Evolutionary conservation across 352 stramenopile genomes (phyloP).

Genomic region (Phytophthora agathidicida): DNA sequence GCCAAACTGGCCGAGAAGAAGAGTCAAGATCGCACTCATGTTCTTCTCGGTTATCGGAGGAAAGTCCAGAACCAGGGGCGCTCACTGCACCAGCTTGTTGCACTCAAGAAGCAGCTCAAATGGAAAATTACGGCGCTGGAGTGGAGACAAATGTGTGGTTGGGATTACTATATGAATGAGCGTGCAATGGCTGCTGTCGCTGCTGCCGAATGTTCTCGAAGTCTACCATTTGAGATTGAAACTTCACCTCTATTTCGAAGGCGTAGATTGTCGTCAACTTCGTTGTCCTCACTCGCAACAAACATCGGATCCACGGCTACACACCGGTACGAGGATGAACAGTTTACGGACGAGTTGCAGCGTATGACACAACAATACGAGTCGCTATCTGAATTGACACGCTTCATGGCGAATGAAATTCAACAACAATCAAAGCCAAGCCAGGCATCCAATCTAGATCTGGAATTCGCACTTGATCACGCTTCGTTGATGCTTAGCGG

Average conservation of each 20-base stretch:
- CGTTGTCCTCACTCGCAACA: constrained; percentile 42
- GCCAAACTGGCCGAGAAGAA: constrained; percentile 54
- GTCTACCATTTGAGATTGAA: constrained; percentile 49
- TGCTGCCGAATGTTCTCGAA: constrained; percentile 40
- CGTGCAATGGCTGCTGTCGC: constrained; percentile 47
- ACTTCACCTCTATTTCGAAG: constrained; percentile 49
- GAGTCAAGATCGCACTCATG: constrained; percentile 35
- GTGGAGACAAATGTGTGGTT: constrained; percentile 63
- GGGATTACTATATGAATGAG: constrained; percentile 59
- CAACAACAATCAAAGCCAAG: constrained; percentile 43
- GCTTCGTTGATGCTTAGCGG: constrained; percentile 69
- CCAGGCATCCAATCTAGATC: constrained; percentile 61
- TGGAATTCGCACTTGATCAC: constrained; percentile 62
- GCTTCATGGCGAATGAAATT: constrained; percentile 41
- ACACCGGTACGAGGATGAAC: constrained; percentile 45
- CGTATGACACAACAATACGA: constrained; percentile 50
- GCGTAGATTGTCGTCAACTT: constrained; percentile 34
- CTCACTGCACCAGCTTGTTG: constrained; percentile 50
- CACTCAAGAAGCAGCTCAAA: constrained; percentile 54
- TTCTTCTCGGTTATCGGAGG: constrained; percentile 32
- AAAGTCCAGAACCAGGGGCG: constrained; percentile 11
- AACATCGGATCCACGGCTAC: constrained; percentile 34
- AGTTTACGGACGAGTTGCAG: constrained; percentile 56
- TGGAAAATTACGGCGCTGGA: constrained; percentile 70
- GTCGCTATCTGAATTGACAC: constrained; percentile 47